A percentile compares a stretch with the other conserved stretches of the same genome.
Evolutionary conservation across 805 yeast species (phyloP).

Genomic region (Lipomyces sp.): DNA sequence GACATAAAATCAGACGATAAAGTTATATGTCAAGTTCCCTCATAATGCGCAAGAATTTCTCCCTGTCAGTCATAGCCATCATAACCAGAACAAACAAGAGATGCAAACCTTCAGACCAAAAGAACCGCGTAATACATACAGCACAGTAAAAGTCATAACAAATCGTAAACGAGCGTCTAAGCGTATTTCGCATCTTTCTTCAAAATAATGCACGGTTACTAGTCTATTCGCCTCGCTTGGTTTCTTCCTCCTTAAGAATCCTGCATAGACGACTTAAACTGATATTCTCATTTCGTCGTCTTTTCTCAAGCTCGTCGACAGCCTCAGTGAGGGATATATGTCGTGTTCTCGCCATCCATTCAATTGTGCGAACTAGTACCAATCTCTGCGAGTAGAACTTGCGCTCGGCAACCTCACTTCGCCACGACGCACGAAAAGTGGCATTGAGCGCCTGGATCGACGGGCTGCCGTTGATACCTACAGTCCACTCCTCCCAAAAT

Average conservation of each 20-base stretch:
- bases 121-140: background rate
- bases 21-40: background rate
- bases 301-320: constrained; percentile 35
- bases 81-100: background rate
- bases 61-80: background rate
- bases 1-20: background rate
- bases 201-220: background rate
- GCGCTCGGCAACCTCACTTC: constrained; percentile 43
- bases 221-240: constrained; percentile 25
- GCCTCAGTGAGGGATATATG: constrained; percentile 31
- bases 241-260: constrained; percentile 32
- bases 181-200: background rate
- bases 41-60: background rate
- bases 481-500: constrained; percentile 49
- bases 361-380: constrained; percentile 36
- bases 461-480: constrained; percentile 51
- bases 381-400: constrained; percentile 36
- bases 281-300: constrained; percentile 28
- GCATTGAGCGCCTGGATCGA: constrained; percentile 50
- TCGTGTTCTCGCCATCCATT: constrained; percentile 31
- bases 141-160: background rate
- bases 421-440: constrained; percentile 52
- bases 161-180: constrained; percentile 2
- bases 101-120: background rate
- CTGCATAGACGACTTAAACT: constrained; percentile 36